Percentiles rank a stretch among this genome's conserved stretches.
Evolutionary conservation across 2,329 filamentous ascomycete species (phyloP).

Genomic region (Microsporum canis): DNA sequence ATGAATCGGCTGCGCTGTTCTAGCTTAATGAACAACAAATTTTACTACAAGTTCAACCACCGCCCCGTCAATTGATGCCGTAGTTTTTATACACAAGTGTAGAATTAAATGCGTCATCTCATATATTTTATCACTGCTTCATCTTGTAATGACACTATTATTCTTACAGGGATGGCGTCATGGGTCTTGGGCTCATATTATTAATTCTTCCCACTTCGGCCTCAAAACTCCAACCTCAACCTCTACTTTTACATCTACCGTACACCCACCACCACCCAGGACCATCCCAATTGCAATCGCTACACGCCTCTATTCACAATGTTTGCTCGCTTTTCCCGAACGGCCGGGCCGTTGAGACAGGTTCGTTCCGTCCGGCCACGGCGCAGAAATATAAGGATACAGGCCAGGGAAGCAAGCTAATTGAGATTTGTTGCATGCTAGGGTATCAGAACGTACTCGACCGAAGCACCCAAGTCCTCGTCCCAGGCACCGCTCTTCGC

Average conservation of each 20-base stretch:
- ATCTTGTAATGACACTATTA: neutral
- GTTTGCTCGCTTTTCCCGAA: slow-evolving; percentile 56
- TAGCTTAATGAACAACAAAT: slow-evolving; percentile 7
- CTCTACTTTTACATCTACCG: neutral
- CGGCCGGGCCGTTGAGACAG: slow-evolving; percentile 53
- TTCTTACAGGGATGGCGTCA: slow-evolving; percentile 3
- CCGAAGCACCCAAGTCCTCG: slow-evolving; percentile 33
- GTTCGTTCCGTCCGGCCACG: slow-evolving; percentile 35
- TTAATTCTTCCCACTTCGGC: neutral
- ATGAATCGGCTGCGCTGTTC: slow-evolving; percentile 2
- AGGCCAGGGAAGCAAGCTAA: neutral
- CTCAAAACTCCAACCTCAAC: neutral
- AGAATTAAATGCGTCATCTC: neutral
- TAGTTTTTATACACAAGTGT: neutral
- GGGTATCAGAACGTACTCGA: slow-evolving; percentile 64
- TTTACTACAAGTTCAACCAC: neutral
- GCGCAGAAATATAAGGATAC: neutral
- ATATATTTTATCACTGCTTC: neutral
- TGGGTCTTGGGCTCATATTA: neutral
- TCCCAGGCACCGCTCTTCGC: slow-evolving; percentile 50
- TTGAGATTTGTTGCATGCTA: slow-evolving; percentile 22
- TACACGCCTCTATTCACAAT: slow-evolving; percentile 31
- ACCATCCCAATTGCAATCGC: slow-evolving; percentile 19
- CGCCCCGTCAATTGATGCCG: neutral
- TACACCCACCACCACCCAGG: neutral